Conservation (phyloP, 2,329 filamentous ascomycete genomes). For the Penicillium sclerotiorum region DNA sequence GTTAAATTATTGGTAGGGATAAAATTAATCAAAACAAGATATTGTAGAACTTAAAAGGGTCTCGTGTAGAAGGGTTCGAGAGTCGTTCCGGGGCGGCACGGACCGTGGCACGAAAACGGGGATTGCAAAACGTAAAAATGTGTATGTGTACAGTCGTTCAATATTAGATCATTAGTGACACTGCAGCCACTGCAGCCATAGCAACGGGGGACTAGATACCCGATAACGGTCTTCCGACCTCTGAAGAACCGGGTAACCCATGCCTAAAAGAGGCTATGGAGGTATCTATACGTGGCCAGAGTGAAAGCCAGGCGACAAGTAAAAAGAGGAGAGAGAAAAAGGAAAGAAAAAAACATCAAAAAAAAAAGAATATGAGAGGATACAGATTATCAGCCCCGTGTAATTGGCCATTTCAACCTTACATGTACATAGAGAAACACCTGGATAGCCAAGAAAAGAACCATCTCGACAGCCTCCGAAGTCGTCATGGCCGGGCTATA, state of each 20-base stretch:
- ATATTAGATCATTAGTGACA: background rate
- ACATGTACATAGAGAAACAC: too few species aligned
- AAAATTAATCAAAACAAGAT: background rate
- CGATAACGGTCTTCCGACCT: background rate
- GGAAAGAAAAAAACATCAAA: background rate
- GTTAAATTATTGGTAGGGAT: background rate
- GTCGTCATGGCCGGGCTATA: too few species aligned
- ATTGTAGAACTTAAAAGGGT: background rate
- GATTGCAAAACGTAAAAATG: constrained; percentile 1
- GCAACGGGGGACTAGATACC: background rate
- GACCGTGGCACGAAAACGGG: background rate
- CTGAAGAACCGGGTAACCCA: background rate
- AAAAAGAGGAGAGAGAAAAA: background rate
- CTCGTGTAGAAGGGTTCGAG: background rate
- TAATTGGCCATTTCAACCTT: too few species aligned
- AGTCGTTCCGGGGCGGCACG: background rate
- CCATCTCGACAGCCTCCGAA: too few species aligned
- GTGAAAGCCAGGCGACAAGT: too few species aligned
- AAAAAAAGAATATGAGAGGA: too few species aligned
- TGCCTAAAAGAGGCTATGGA: background rate
- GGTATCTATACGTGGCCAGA: background rate
- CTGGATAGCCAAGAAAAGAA: too few species aligned
- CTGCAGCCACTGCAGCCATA: background rate
- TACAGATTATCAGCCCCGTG: too few species aligned
- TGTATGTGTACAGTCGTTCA: too few species aligned